Conservation (phyloP, 2,329 filamentous ascomycete species). For the Diaporthe citrichinensis region DNA sequence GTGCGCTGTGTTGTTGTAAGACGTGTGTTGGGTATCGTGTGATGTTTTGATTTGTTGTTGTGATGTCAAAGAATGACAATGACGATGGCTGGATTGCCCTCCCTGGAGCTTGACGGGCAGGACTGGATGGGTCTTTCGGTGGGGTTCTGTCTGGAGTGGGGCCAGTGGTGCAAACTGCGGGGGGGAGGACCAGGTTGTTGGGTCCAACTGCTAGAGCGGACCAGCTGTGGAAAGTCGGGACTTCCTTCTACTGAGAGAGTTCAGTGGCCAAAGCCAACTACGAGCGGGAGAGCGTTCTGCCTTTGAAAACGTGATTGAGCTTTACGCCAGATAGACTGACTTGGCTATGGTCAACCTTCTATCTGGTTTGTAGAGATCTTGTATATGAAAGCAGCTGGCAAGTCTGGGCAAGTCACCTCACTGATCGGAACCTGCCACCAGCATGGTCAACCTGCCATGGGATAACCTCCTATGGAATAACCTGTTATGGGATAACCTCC, state of each 20-base stretch:
- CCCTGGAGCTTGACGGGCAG: background rate
- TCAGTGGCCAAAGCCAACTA: background rate
- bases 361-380: background rate
- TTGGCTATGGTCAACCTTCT: background rate
- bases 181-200: conserved; percentile 5
- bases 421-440: background rate
- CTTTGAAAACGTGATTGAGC: background rate
- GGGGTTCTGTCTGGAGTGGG: conserved; percentile 21
- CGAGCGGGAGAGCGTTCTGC: background rate
- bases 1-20: background rate
- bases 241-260: background rate
- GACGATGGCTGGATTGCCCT: conserved; percentile 25
- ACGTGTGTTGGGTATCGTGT: conserved; percentile 8
- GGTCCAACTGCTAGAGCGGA: background rate
- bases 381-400: background rate
- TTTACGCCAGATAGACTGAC: background rate
- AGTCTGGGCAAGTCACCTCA: background rate
- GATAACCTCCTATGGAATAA: too few species aligned
- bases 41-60: conserved; percentile 25
- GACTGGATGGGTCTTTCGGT: conserved; percentile 2
- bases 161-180: conserved; percentile 20
- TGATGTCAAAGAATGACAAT: conserved; percentile 23
- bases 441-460: background rate
- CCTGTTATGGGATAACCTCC: too few species aligned
- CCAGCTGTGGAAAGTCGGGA: background rate